Conservation (phyloP, 1,284 basidiomycete genomes). For the Rhodotorula sp. region DNA sequence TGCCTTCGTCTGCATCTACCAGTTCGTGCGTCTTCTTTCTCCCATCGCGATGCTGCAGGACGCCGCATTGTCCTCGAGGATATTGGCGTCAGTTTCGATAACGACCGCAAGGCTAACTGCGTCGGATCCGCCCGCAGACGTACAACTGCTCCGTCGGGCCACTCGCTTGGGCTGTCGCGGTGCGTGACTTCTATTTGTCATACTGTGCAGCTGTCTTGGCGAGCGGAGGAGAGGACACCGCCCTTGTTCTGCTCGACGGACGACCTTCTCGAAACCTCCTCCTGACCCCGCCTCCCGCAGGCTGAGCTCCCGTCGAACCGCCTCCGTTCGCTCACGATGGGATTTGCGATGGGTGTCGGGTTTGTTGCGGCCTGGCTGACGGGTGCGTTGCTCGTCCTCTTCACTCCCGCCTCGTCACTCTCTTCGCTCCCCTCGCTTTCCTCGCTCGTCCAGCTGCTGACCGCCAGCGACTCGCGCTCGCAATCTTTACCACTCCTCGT, state of each 20-base stretch:
- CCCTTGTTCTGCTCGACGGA: too few relatives aligned
- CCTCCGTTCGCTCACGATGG: constrained; percentile 6
- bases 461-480: neutral
- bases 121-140: neutral
- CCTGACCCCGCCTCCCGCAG: neutral
- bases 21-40: constrained; percentile 6
- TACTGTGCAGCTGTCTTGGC: neutral
- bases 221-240: too few relatives aligned
- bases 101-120: too few relatives aligned
- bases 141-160: constrained; percentile 2
- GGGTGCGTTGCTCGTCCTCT: too few relatives aligned
- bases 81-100: too few relatives aligned
- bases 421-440: too few relatives aligned
- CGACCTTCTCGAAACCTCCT: too few relatives aligned
- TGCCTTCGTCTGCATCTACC: constrained; percentile 39
- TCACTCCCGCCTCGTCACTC: too few relatives aligned
- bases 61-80: too few relatives aligned
- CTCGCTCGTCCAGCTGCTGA: too few relatives aligned
- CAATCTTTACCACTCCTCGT: neutral
- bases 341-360: neutral
- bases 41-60: too few relatives aligned
- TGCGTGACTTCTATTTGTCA: neutral
- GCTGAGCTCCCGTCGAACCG: constrained; percentile 8
- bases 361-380: constrained; percentile 1
- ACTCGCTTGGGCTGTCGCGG: constrained; percentile 1